These are phyloP conservation scores for Clohesyomyces aquaticus DNA, from an alignment of 495 filamentous ascomycete species.

Conservation along the genomic window DNA sequence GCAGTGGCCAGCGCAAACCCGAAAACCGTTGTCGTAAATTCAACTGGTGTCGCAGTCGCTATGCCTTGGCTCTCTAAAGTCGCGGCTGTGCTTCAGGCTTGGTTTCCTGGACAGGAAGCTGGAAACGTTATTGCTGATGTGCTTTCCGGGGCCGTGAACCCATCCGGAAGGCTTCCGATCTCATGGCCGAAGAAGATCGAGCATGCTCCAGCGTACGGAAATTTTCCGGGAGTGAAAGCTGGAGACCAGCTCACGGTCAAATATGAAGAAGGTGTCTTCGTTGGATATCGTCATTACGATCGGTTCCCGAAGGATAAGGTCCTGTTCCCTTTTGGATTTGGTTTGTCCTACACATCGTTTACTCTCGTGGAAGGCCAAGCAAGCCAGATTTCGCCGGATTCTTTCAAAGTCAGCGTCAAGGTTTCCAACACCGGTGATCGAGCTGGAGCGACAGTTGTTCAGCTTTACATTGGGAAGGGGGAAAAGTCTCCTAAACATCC, in stretches of 20 bases:
- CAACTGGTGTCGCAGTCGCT: constrained; percentile 27
- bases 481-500: constrained; percentile 18
- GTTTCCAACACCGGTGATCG: constrained; percentile 23
- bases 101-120: constrained; percentile 38
- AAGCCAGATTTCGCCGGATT: not conserved
- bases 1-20: constrained; percentile 29
- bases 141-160: constrained; percentile 60
- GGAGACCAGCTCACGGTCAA: constrained; percentile 27
- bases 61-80: constrained; percentile 31
- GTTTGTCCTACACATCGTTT: constrained; percentile 32
- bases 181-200: constrained; percentile 54
- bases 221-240: constrained; percentile 29
- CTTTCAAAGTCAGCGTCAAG: constrained; percentile 11
- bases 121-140: constrained; percentile 63
- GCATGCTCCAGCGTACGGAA: constrained; percentile 34
- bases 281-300: constrained; percentile 38
- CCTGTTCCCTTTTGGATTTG: constrained; percentile 33
- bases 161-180: constrained; percentile 59
- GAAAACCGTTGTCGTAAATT: constrained; percentile 36
- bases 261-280: constrained; percentile 34
- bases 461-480: constrained; percentile 28
- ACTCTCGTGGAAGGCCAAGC: constrained; percentile 4
- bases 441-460: constrained; percentile 30
- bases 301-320: constrained; percentile 12
- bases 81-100: constrained; percentile 26